Conservation (phyloP, 345 rosid species). For the Gossypium ekmanianum region DNA sequence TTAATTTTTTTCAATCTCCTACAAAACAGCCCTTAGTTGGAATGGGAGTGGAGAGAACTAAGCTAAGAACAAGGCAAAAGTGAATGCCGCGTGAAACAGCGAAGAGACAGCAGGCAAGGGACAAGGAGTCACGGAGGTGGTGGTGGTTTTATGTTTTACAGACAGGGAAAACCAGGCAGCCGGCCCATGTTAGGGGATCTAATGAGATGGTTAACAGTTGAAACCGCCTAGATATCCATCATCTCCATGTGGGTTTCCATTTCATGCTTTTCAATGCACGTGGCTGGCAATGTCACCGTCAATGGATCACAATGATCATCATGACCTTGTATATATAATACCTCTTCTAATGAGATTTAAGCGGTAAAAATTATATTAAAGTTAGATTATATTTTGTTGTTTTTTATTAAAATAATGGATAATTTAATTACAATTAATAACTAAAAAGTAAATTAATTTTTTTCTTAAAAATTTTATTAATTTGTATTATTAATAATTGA, state of each 20-base stretch:
- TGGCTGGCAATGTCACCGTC: constrained; percentile 20
- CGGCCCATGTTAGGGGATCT: not conserved
- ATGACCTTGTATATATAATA: no score
- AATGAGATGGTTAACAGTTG: not conserved
- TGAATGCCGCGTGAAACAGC: constrained; percentile 30
- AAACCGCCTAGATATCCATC: not conserved
- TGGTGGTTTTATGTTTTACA: not conserved
- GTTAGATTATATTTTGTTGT: no score
- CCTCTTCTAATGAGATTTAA: no score
- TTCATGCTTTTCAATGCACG: constrained; percentile 28
- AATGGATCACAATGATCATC: constrained; percentile 1
- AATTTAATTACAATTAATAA: no score
- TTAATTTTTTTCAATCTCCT: no score
- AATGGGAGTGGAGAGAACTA: not conserved
- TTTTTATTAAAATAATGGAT: no score
- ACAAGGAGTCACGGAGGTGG: constrained; percentile 11
- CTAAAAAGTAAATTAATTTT: no score
- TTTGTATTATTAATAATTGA: no score
- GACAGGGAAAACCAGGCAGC: not conserved
- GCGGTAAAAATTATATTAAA: no score
- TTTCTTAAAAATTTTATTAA: no score
- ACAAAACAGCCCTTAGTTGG: not conserved
- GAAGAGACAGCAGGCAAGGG: constrained; percentile 22
- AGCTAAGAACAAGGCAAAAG: not conserved
- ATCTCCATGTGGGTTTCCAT: constrained; percentile 28